phyloP scores from a whole-genome alignment of 2,329 filamentous ascomycete genomes.

The Aureobasidium sp. region DNA sequence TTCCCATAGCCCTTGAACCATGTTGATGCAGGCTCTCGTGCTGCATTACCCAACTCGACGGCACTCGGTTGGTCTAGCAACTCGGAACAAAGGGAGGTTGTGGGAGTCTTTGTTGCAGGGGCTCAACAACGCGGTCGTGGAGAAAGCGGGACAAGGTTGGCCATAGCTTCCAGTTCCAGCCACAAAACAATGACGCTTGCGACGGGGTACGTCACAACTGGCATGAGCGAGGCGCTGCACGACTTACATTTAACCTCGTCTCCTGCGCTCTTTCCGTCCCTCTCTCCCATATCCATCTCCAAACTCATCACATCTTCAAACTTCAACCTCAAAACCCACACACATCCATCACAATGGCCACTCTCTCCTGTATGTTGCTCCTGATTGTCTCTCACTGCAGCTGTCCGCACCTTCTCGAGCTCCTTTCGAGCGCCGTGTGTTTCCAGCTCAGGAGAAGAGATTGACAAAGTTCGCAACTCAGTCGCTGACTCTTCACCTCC shows the following conservation, averaged over 20 bases:
- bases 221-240: conserved; percentile 9
- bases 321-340: neutral
- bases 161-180: neutral
- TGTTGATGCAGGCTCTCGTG: neutral
- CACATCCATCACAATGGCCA: conserved; percentile 39
- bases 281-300: conserved; percentile 9
- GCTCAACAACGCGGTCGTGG: neutral
- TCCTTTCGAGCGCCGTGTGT: neutral
- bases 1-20: neutral
- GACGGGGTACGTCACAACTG: neutral
- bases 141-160: conserved; percentile 6
- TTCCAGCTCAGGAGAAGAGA: neutral
- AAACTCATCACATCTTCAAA: conserved; percentile 1
- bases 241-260: conserved; percentile 12
- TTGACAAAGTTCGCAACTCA: neutral
- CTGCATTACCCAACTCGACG: neutral
- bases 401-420: neutral
- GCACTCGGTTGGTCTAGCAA: neutral
- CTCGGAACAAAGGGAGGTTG: neutral
- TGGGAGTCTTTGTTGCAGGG: neutral
- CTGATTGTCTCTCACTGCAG: neutral
- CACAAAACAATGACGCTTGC: conserved; percentile 9
- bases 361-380: conserved; percentile 47
- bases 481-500: conserved; percentile 13
- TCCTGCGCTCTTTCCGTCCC: conserved; percentile 10